Conservation (phyloP, 805 yeast genomes). For the Candida ovalis region DNA sequence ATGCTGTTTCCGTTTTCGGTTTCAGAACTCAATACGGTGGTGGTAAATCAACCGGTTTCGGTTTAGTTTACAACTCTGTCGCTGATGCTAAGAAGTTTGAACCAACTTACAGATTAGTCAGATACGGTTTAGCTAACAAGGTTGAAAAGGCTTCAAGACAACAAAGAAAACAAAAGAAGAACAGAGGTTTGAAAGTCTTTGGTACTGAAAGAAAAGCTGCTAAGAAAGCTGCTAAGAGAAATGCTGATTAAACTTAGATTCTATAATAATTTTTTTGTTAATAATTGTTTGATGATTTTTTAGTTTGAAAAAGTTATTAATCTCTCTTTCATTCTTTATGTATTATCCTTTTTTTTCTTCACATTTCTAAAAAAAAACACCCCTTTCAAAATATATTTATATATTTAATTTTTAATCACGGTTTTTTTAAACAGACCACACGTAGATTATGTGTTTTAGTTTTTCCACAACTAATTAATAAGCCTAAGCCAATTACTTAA, state of each 20-base stretch:
- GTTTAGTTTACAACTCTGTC: conserved; percentile 95
- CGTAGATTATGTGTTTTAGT: too few species aligned
- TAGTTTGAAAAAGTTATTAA: background rate
- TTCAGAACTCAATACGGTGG: conserved; percentile 99
- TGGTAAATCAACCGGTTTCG: conserved; percentile 99
- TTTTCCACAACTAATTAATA: too few species aligned
- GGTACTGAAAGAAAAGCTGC: conserved; percentile 97
- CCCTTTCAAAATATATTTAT: background rate
- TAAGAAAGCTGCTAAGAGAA: conserved; percentile 87
- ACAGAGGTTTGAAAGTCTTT: conserved; percentile 98
- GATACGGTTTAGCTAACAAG: conserved; percentile 96
- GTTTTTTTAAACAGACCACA: background rate
- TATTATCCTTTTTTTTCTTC: background rate
- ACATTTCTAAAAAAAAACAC: background rate
- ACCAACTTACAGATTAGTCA: conserved; percentile 98
- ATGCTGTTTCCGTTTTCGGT: conserved; percentile 89
- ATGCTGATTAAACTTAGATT: conserved; percentile 60
- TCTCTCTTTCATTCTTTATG: background rate
- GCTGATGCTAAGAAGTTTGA: conserved; percentile 98
- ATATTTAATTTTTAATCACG: background rate
- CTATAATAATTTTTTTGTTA: background rate
- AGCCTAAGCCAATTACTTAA: background rate
- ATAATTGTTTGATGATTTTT: background rate
- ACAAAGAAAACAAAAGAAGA: conserved; percentile 99
- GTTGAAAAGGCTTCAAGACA: conserved; percentile 98